These are phyloP conservation scores for Tolypocladium tundrense DNA, from an alignment of 2,329 filamentous ascomycete genomes.

Conservation along the genomic window DNA sequence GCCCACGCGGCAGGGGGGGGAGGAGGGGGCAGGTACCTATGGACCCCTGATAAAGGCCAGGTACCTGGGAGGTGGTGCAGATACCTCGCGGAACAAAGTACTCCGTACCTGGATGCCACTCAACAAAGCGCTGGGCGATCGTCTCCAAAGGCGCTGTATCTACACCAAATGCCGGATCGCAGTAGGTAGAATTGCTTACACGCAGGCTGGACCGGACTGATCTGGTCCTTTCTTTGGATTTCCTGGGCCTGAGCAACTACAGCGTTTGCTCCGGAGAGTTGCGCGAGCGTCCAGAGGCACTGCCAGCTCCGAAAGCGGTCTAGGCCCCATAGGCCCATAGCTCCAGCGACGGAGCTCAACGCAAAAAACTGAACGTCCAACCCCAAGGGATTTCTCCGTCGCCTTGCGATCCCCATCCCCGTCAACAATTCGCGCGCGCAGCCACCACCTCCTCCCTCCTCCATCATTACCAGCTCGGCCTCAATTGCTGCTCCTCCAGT, in stretches of 20 bases:
- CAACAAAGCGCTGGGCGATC: background rate
- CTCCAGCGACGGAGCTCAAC: slow-evolving; percentile 29
- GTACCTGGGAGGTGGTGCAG: background rate
- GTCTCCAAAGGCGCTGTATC: background rate
- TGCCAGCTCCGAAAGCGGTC: slow-evolving; percentile 15
- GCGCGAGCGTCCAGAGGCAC: background rate
- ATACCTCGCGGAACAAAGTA: background rate
- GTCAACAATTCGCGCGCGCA: slow-evolving; percentile 21
- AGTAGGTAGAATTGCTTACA: background rate
- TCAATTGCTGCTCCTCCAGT: slow-evolving; percentile 1
- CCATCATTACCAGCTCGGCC: slow-evolving; percentile 6
- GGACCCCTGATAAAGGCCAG: background rate
- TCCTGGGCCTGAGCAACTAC: background rate
- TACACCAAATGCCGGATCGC: background rate
- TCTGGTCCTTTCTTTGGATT: background rate
- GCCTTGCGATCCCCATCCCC: slow-evolving; percentile 18
- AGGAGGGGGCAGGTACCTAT: background rate
- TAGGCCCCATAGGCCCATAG: slow-evolving; percentile 15
- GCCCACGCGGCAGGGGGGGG: background rate
- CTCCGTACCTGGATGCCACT: background rate
- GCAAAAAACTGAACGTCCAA: slow-evolving; percentile 28
- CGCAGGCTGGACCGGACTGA: background rate
- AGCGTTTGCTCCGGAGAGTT: background rate
- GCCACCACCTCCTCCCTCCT: slow-evolving; percentile 8
- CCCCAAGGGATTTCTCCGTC: slow-evolving; percentile 24